Evolutionary conservation across 2,329 filamentous ascomycete genomes (phyloP).

Genomic region (Dactylellina haptotyla): DNA sequence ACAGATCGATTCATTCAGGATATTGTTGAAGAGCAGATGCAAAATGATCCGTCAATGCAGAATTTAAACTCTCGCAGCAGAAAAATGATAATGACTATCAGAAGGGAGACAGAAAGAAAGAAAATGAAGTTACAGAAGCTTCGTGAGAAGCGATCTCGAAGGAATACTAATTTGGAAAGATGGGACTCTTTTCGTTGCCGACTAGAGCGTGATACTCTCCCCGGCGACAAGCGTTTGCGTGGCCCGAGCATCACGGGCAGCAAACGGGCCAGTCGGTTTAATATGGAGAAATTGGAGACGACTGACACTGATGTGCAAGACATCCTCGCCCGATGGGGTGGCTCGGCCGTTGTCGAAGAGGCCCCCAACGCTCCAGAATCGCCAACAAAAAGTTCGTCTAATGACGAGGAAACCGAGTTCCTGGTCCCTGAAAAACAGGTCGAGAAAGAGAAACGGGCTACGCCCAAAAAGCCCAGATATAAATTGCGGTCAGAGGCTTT

Average conservation of each 20-base stretch:
- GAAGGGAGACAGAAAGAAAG: slow-evolving; percentile 2
- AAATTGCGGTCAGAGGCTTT: neutral
- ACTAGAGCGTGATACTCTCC: slow-evolving; percentile 9
- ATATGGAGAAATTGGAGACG: neutral
- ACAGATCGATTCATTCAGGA: slow-evolving; percentile 8
- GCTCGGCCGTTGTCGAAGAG: slow-evolving; percentile 21
- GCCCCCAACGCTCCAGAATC: slow-evolving; percentile 8
- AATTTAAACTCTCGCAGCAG: neutral
- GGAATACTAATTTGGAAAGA: neutral
- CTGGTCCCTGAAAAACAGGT: neutral
- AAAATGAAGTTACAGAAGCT: slow-evolving; percentile 3
- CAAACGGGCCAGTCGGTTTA: neutral
- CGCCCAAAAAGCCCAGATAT: slow-evolving; percentile 18
- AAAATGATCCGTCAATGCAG: neutral
- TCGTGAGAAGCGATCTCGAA: neutral
- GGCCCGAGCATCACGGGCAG: neutral
- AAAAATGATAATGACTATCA: slow-evolving; percentile 1
- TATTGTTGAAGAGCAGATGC: slow-evolving; percentile 23
- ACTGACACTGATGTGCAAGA: slow-evolving; percentile 22
- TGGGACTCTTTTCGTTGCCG: slow-evolving; percentile 27
- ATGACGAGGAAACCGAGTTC: neutral
- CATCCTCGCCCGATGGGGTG: slow-evolving; percentile 16
- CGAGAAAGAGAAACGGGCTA: neutral
- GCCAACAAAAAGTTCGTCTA: neutral
- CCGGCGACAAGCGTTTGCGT: slow-evolving; percentile 14